Percentiles rank a stretch among this genome's conserved stretches.
Evolutionary conservation across 768 basidiomycete genomes (phyloP).

Genomic region (Amanita subjunquillea): DNA sequence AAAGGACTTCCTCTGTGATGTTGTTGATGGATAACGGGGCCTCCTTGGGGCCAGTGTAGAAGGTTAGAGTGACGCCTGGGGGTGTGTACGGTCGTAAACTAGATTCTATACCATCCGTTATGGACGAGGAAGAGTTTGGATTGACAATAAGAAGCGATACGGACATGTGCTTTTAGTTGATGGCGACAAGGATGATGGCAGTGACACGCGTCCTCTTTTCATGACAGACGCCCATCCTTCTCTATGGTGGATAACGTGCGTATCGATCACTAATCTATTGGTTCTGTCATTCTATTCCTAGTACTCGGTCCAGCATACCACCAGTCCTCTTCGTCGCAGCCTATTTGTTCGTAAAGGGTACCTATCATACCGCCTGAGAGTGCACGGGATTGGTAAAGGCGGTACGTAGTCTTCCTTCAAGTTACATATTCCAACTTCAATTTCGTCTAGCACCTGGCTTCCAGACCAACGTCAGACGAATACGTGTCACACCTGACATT

Average conservation of each 20-base stretch:
- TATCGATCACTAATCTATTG: not conserved
- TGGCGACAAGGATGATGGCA: no score
- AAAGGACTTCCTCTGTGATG: constrained; percentile 19
- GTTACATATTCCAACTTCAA: not conserved
- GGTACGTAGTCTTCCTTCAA: constrained; percentile 17
- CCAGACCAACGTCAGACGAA: constrained; percentile 39
- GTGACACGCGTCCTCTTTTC: no score
- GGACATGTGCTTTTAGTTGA: not conserved
- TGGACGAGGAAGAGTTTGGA: constrained; percentile 24
- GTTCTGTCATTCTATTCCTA: not conserved
- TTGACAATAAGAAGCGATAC: constrained; percentile 23
- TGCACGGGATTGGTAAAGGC: constrained; percentile 48
- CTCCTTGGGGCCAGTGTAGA: constrained; percentile 22
- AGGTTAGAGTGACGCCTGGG: constrained; percentile 17
- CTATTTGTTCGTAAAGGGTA: constrained; percentile 40
- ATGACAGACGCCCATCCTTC: no score
- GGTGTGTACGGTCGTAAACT: constrained; percentile 15
- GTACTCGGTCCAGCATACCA: constrained; percentile 8
- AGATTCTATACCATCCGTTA: constrained; percentile 20
- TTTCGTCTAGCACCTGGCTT: constrained; percentile 38
- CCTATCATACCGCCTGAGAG: constrained; percentile 28
- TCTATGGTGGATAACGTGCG: not conserved
- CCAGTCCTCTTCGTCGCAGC: constrained; percentile 32
- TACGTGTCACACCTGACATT: constrained; percentile 45
- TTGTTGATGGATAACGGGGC: constrained; percentile 24